Evolutionary conservation across 495 filamentous ascomycete genomes (phyloP).

Genomic region (Talaromyces borbonicus): DNA sequence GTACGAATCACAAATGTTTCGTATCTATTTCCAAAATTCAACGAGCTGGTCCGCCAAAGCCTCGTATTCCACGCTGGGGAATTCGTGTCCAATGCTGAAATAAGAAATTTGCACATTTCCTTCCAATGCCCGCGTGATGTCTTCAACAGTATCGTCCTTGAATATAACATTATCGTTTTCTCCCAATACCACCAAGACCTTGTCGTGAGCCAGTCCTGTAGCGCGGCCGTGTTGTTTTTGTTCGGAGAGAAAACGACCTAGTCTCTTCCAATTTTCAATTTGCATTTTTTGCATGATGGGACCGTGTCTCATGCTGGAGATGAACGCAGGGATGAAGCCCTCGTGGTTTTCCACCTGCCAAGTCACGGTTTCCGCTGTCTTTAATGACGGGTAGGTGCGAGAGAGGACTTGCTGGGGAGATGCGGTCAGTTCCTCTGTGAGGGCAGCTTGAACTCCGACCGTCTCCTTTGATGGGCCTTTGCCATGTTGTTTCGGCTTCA

Average conservation of each 20-base stretch:
- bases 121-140: conserved; percentile 39
- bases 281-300: conserved; percentile 41
- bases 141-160: conserved; percentile 45
- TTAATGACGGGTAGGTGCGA: conserved; percentile 33
- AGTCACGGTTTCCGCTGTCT: conserved; percentile 32
- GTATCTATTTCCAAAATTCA: conserved; percentile 22
- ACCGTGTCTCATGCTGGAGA: conserved; percentile 47
- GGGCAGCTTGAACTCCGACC: conserved; percentile 24
- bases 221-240: conserved; percentile 15
- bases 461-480: conserved; percentile 18
- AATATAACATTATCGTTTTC: conserved; percentile 43
- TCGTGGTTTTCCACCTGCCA: conserved; percentile 49
- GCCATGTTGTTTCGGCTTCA: conserved; percentile 18
- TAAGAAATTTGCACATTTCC: conserved; percentile 38
- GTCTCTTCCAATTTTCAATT: conserved; percentile 43
- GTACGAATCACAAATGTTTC: too few species aligned
- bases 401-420: conserved; percentile 36
- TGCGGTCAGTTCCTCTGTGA: conserved; percentile 29
- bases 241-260: conserved; percentile 41
- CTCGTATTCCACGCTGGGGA: conserved; percentile 43
- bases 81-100: conserved; percentile 47
- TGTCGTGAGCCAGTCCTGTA: conserved; percentile 31
- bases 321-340: conserved; percentile 48
- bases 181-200: conserved; percentile 47
- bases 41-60: conserved; percentile 39